Evolutionary conservation across 495 filamentous ascomycete genomes (phyloP).

Genomic region (Neurospora terricola): DNA sequence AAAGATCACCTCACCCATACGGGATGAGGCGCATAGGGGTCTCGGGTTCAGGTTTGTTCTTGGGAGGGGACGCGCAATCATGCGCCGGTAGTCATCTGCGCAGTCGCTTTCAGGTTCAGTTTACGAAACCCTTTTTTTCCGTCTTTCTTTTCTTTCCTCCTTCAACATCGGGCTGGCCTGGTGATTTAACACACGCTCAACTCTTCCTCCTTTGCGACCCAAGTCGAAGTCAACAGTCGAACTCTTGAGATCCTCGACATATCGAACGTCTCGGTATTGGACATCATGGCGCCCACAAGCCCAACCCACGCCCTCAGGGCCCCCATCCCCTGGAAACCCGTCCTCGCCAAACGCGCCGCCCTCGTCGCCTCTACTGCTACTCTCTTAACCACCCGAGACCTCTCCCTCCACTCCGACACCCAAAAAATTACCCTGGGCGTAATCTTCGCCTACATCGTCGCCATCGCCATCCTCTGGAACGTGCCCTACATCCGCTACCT

Average conservation of each 20-base stretch:
- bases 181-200: neutral
- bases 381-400: conserved; percentile 29
- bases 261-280: neutral
- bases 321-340: neutral
- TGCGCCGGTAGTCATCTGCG: neutral
- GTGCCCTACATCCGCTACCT: conserved; percentile 62
- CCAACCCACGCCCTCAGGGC: neutral
- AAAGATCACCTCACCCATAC: neutral
- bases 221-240: neutral
- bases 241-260: neutral
- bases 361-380: conserved; percentile 1
- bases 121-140: neutral
- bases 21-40: neutral
- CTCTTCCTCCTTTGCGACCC: neutral
- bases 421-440: conserved; percentile 62
- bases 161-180: neutral
- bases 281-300: neutral
- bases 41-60: neutral
- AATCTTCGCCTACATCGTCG: conserved; percentile 55
- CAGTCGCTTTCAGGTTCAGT: neutral
- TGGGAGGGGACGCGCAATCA: neutral
- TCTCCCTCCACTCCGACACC: conserved; percentile 52
- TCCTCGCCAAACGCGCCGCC: neutral
- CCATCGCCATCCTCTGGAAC: conserved; percentile 71
- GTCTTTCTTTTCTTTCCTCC: neutral